A percentile compares a stretch with the other conserved stretches of the same genome.
phyloP scores from a whole-genome alignment of 108 stramenopile genomes.

The Cyclotella baltica region DNA sequence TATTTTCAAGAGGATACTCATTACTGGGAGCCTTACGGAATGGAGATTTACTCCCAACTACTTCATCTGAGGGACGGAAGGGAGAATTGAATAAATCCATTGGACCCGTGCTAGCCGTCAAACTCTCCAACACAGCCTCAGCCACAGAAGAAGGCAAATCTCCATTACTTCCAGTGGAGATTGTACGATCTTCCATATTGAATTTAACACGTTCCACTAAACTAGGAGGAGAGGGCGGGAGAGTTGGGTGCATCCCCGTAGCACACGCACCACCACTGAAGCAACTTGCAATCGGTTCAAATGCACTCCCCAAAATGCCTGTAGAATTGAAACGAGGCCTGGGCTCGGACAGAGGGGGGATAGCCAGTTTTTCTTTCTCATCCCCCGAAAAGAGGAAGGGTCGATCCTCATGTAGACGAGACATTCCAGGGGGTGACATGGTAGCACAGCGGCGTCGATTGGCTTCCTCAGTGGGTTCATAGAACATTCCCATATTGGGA shows the following conservation, averaged over 20 bases:
- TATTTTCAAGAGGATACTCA: conserved; percentile 5
- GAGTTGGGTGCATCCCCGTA: not conserved
- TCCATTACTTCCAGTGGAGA: conserved; percentile 33
- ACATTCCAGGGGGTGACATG: conserved; percentile 68
- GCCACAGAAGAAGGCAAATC: conserved; percentile 53
- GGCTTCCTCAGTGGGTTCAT: conserved; percentile 27
- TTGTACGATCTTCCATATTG: conserved; percentile 15
- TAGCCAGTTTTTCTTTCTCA: conserved; percentile 34
- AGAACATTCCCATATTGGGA: conserved; percentile 4
- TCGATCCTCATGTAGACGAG: conserved; percentile 54
- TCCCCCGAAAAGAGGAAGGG: conserved; percentile 32
- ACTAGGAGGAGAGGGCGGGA: conserved; percentile 10
- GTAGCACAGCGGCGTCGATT: conserved; percentile 72
- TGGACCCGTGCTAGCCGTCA: conserved; percentile 22
- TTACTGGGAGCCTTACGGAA: conserved; percentile 13
- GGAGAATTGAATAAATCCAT: conserved; percentile 24
- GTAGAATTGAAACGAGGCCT: conserved; percentile 20
- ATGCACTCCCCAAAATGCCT: conserved; percentile 40
- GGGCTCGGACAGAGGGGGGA: conserved; percentile 44
- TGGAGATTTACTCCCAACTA: conserved; percentile 17
- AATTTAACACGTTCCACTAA: conserved; percentile 29
- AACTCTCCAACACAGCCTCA: conserved; percentile 47
- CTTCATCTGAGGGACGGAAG: conserved; percentile 12
- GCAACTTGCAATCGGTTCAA: conserved; percentile 35
- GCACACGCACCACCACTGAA: not conserved